Percentiles rank a stretch among this genome's conserved stretches.
These are phyloP conservation scores for Fagopyrum tataricum DNA, from an alignment of 148 eudicot genomes.

Conservation along the genomic window DNA sequence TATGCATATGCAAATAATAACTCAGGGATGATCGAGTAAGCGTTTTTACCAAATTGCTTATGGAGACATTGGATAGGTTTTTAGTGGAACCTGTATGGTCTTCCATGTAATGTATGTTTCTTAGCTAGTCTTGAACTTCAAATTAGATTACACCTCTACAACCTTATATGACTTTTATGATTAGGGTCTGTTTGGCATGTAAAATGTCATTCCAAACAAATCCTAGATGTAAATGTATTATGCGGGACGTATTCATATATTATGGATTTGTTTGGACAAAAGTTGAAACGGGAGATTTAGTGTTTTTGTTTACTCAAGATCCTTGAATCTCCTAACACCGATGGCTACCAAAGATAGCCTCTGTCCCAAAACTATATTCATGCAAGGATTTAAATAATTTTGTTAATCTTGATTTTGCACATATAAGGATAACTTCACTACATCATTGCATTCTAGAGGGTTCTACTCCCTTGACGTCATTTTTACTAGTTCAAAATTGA, in stretches of 20 bases:
- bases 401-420: neutral
- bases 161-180: neutral
- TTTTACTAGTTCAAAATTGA: neutral
- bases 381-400: neutral
- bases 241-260: too few relatives aligned
- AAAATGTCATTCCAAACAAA: too few relatives aligned
- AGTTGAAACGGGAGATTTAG: too few relatives aligned
- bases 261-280: too few relatives aligned
- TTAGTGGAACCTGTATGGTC: neutral
- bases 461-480: neutral
- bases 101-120: neutral
- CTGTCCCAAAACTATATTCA: neutral
- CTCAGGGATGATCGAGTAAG: conserved; percentile 81
- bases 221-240: too few relatives aligned
- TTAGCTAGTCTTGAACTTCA: neutral
- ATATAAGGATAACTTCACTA: neutral
- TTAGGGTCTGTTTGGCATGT: neutral
- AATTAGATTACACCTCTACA: neutral
- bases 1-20: conserved; percentile 56
- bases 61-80: neutral
- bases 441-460: neutral
- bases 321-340: too few relatives aligned
- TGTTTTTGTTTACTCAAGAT: too few relatives aligned
- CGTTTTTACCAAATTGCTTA: conserved; percentile 7
- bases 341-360: neutral